These are phyloP conservation scores for Panaeolus cyanescens DNA, from an alignment of 768 basidiomycete genomes.

Conservation along the genomic window DNA sequence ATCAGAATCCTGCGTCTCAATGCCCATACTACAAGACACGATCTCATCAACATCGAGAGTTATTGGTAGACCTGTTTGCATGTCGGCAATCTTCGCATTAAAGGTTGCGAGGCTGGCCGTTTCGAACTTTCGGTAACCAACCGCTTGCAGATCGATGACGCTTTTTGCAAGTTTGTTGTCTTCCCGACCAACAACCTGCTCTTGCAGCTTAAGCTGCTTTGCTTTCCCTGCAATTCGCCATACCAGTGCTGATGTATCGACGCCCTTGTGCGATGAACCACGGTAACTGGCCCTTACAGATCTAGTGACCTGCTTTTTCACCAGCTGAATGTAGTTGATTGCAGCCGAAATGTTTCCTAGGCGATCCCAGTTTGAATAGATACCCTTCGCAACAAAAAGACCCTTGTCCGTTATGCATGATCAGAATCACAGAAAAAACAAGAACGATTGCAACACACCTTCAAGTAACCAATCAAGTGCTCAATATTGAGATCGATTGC, in stretches of 20 bases:
- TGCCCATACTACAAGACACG: conserved; percentile 1
- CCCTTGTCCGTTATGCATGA: conserved; percentile 10
- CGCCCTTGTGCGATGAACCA: conserved; percentile 22
- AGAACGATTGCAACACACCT: conserved; percentile 7
- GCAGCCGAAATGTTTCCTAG: conserved; percentile 31
- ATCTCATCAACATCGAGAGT: conserved; percentile 24
- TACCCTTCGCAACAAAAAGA: conserved; percentile 30
- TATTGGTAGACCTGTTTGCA: conserved; percentile 14
- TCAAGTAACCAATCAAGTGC: conserved; percentile 22
- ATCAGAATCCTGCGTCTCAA: not conserved
- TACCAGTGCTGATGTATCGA: conserved; percentile 17
- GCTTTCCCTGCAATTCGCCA: conserved; percentile 23
- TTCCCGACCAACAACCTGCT: not conserved
- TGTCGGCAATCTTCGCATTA: conserved; percentile 28
- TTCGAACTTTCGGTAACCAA: conserved; percentile 21
- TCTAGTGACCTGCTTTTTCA: conserved; percentile 28
- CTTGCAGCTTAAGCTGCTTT: conserved; percentile 15
- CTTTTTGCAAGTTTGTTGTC: conserved; percentile 8
- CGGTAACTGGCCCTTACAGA: conserved; percentile 24
- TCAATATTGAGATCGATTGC: conserved; percentile 36
- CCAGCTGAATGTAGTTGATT: conserved; percentile 23
- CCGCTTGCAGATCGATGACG: conserved; percentile 10
- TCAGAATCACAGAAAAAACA: not conserved
- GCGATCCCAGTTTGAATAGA: conserved; percentile 31
- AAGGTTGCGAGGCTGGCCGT: conserved; percentile 28